These are phyloP conservation scores for Xerocomus alliaceus DNA, from an alignment of 1,284 basidiomycete genomes.

Conservation along the genomic window DNA sequence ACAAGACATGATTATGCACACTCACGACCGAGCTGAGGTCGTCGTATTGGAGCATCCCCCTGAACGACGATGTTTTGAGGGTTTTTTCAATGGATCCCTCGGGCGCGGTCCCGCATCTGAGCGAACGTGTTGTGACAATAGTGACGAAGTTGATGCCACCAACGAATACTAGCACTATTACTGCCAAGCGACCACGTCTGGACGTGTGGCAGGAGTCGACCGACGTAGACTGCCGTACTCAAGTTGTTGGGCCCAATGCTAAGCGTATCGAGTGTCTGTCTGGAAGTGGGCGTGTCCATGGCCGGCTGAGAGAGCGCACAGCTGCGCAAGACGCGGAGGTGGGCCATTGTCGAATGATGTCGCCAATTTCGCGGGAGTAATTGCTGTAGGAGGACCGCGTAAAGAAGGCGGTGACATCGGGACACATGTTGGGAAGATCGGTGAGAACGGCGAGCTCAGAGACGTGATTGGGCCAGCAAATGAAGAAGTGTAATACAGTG, in stretches of 20 bases:
- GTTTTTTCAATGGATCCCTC: too few species aligned
- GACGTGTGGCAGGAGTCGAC: conserved; percentile 27
- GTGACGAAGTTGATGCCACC: too few species aligned
- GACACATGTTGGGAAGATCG: conserved; percentile 29
- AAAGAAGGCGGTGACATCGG: conserved; percentile 35
- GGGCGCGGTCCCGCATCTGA: too few species aligned
- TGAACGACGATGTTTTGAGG: too few species aligned
- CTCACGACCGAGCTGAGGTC: conserved; percentile 33
- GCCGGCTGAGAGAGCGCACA: conserved; percentile 32
- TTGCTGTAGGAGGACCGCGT: conserved; percentile 38
- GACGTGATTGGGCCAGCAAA: conserved; percentile 33
- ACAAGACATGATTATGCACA: conserved; percentile 13
- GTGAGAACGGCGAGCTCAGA: conserved; percentile 31
- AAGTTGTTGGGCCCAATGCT: conserved; percentile 40
- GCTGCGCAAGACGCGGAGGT: conserved; percentile 23
- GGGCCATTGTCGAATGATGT: conserved; percentile 33
- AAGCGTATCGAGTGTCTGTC: conserved; percentile 24
- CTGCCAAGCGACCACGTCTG: conserved; percentile 34
- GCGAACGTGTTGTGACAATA: too few species aligned
- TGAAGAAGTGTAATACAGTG: conserved; percentile 28
- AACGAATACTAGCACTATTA: conserved; percentile 32
- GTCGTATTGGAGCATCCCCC: conserved; percentile 34
- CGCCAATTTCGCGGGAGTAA: conserved; percentile 33
- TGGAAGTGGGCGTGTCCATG: conserved; percentile 29
- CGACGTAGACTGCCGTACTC: conserved; percentile 24